These are phyloP conservation scores for Calonectria pauciramosa DNA, from an alignment of 2,329 filamentous ascomycete species.

Conservation along the genomic window DNA sequence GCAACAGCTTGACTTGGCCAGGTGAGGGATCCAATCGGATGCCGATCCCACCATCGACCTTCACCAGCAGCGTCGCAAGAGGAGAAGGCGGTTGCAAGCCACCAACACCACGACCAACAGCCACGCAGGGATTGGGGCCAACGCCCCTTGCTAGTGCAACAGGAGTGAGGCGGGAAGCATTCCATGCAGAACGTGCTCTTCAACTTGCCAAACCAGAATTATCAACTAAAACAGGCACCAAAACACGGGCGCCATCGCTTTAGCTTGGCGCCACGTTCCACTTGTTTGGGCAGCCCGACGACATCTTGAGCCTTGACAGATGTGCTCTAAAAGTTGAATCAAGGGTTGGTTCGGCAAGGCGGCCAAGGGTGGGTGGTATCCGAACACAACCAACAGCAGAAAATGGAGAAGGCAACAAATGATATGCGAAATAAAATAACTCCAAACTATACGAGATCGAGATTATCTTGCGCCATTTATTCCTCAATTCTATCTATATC, in stretches of 20 bases:
- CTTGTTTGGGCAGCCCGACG: neutral
- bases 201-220: neutral
- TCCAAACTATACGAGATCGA: neutral
- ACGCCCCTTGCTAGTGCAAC: neutral
- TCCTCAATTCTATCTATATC: neutral
- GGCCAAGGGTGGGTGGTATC: neutral
- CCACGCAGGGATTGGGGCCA: neutral
- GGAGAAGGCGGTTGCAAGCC: neutral
- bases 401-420: neutral
- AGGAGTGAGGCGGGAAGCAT: neutral
- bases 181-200: neutral
- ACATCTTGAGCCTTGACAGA: conserved; percentile 1
- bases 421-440: neutral
- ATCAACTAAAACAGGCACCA: neutral
- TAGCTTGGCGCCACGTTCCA: neutral
- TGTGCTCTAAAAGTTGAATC: neutral
- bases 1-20: conserved; percentile 1
- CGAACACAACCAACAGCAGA: neutral
- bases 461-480: neutral
- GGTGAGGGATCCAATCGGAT: conserved; percentile 11
- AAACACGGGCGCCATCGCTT: neutral
- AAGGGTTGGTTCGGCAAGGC: neutral
- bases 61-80: conserved; percentile 19
- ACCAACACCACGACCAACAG: conserved; percentile 7
- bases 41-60: neutral